Evolutionary conservation across 345 rosid species (phyloP).

Genomic region (Lumnitzera littorea): DNA sequence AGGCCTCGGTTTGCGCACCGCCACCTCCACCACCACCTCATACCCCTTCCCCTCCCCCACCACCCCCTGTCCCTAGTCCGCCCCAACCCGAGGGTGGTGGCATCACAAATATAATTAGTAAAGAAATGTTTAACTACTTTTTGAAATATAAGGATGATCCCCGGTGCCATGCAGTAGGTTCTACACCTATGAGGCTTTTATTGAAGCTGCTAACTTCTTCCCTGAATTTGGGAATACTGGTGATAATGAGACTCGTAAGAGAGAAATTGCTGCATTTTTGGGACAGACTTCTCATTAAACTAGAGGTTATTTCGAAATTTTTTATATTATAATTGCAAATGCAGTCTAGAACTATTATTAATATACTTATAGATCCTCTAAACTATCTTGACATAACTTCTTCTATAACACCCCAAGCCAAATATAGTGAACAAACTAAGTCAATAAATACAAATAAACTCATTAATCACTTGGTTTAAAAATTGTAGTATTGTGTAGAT

Average conservation of each 20-base stretch:
- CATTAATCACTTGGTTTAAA: too few species aligned
- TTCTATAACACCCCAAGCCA: too few species aligned
- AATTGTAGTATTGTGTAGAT: too few species aligned
- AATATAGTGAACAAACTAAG: too few species aligned
- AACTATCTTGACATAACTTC: too few species aligned
- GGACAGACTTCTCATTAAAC: slow-evolving; percentile 71
- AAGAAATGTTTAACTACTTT: slow-evolving; percentile 31
- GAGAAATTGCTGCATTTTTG: slow-evolving; percentile 62
- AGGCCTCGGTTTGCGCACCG: too few species aligned
- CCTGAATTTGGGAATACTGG: slow-evolving; percentile 43
- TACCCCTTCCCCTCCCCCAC: too few species aligned
- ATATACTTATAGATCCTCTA: too few species aligned
- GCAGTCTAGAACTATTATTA: too few species aligned
- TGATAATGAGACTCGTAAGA: slow-evolving; percentile 20
- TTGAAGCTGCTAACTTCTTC: slow-evolving; percentile 43
- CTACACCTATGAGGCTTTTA: slow-evolving; percentile 58
- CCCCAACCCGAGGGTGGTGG: not conserved
- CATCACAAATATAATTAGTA: slow-evolving; percentile 25
- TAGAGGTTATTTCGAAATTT: slow-evolving; percentile 16
- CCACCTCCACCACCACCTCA: too few species aligned
- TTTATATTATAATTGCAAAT: not conserved
- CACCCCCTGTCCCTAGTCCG: too few species aligned
- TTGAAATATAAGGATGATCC: slow-evolving; percentile 42
- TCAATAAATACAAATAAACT: too few species aligned
- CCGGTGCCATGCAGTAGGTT: slow-evolving; percentile 48